These are phyloP conservation scores for Yarrowia sp. DNA, from an alignment of 805 yeast genomes.

Conservation along the genomic window DNA sequence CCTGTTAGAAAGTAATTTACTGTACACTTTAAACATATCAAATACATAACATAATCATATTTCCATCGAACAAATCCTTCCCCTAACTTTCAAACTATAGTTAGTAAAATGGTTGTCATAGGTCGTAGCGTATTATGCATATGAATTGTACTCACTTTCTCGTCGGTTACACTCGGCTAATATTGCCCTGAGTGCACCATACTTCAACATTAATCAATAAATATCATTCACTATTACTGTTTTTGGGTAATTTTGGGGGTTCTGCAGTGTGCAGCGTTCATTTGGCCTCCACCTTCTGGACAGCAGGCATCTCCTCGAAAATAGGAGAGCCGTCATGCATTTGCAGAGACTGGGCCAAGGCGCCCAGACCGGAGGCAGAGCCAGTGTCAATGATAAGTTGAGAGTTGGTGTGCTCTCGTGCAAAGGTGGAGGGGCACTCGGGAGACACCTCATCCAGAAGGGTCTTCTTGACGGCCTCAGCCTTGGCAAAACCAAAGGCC, in stretches of 20 bases:
- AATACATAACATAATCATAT: too few species aligned
- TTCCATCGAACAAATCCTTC: too few species aligned
- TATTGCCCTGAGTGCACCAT: too few species aligned
- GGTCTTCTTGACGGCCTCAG: constrained; percentile 48
- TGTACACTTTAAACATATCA: too few species aligned
- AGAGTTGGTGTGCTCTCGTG: constrained; percentile 47
- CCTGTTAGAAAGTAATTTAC: too few species aligned
- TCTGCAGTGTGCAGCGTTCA: neutral
- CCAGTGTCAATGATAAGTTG: constrained; percentile 46
- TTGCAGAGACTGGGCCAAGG: constrained; percentile 17
- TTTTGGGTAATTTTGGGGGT: neutral
- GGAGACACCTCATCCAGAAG: constrained; percentile 43
- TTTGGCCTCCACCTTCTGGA: constrained; percentile 15
- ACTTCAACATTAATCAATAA: neutral
- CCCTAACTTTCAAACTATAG: too few species aligned
- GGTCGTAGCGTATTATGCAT: too few species aligned
- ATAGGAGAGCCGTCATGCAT: neutral
- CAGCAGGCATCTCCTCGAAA: neutral
- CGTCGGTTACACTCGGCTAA: too few species aligned
- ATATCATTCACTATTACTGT: constrained; percentile 14
- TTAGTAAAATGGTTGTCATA: too few species aligned
- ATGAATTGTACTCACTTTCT: too few species aligned
- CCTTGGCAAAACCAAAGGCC: constrained; percentile 49
- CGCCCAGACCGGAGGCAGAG: constrained; percentile 38
- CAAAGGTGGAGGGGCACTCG: constrained; percentile 49